Evolutionary conservation across 164 flowering plant species (phyloP).

Genomic region (Cinnamomum micranthum): DNA sequence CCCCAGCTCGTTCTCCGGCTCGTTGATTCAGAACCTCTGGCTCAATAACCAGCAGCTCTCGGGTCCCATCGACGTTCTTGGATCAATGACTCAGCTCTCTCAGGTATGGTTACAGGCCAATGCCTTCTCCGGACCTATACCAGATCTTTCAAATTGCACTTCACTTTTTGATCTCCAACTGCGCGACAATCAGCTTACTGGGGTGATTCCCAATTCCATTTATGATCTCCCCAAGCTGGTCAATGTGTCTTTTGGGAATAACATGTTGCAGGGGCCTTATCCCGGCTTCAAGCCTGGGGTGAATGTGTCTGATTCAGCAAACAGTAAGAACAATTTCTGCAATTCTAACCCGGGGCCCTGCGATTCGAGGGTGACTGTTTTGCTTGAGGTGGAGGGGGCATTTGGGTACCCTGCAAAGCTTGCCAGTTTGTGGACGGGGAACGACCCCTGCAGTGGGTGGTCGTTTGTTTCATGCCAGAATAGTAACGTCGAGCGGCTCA

Average conservation of each 20-base stretch:
- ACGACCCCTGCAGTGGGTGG: conserved; percentile 54
- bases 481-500: conserved; percentile 31
- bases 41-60: conserved; percentile 43
- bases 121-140: conserved; percentile 41
- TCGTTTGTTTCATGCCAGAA: conserved; percentile 37
- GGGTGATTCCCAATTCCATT: conserved; percentile 37
- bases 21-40: conserved; percentile 31
- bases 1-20: conserved; percentile 29
- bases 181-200: conserved; percentile 45
- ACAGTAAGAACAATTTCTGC: conserved; percentile 40
- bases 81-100: conserved; percentile 27
- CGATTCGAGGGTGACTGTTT: conserved; percentile 41
- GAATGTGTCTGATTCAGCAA: not conserved
- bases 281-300: conserved; percentile 30
- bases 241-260: conserved; percentile 47
- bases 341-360: conserved; percentile 44
- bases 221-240: conserved; percentile 21
- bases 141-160: conserved; percentile 39
- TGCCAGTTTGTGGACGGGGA: conserved; percentile 52
- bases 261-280: conserved; percentile 51
- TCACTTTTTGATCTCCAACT: conserved; percentile 44
- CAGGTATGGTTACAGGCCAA: conserved; percentile 57
- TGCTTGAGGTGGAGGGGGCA: conserved; percentile 41
- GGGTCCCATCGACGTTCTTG: conserved; percentile 37
- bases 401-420: conserved; percentile 45